These are phyloP conservation scores for Stenogyne calaminthoides DNA, from an alignment of 305 asterid genomes.

Conservation along the genomic window DNA sequence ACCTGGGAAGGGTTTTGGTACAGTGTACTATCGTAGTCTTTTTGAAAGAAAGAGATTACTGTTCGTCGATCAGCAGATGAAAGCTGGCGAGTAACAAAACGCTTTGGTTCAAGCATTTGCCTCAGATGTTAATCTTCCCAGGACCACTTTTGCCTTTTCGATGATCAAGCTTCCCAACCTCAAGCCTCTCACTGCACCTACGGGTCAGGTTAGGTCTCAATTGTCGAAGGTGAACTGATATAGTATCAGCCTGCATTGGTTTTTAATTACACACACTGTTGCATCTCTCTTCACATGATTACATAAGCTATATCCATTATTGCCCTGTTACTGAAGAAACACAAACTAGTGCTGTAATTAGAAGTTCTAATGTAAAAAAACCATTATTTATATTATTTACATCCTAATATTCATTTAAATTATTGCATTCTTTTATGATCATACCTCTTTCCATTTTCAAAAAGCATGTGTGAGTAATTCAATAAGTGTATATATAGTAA, in stretches of 20 bases:
- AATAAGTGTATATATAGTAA: not conserved
- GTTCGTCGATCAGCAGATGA: constrained; percentile 74
- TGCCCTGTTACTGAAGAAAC: no score
- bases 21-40: constrained; percentile 65
- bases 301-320: no score
- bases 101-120: constrained; percentile 73
- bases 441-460: no score
- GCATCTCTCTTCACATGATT: not conserved
- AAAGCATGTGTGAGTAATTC: no score
- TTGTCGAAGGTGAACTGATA: constrained; percentile 49
- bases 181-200: constrained; percentile 42
- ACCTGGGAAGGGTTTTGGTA: constrained; percentile 61
- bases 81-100: constrained; percentile 48
- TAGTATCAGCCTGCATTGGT: not conserved
- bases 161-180: constrained; percentile 75
- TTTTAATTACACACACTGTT: not conserved
- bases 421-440: no score
- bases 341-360: no score
- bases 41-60: constrained; percentile 66
- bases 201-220: constrained; percentile 61
- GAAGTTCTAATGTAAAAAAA: no score
- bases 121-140: constrained; percentile 52
- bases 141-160: constrained; percentile 55
- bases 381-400: no score
- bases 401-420: no score